These are phyloP conservation scores for Tricholoma bakamatsutake DNA, from an alignment of 768 basidiomycete species.

Conservation along the genomic window DNA sequence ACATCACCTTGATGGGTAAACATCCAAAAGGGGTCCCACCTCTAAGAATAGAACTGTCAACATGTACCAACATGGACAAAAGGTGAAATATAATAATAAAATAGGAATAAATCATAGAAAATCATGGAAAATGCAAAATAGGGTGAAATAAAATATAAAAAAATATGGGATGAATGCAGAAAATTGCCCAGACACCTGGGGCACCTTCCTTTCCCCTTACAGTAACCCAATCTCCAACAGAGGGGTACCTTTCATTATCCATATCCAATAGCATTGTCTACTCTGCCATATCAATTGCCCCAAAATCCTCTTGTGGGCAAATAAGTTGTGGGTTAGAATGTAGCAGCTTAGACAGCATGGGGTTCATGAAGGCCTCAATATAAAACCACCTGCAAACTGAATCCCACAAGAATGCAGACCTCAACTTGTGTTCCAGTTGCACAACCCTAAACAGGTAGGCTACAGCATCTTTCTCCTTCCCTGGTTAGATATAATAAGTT, in stretches of 20 bases:
- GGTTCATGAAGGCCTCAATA: constrained; percentile 1
- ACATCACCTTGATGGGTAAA: too few species aligned
- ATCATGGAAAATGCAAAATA: too few species aligned
- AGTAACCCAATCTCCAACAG: constrained; percentile 3
- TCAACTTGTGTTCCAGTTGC: background rate
- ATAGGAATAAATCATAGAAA: too few species aligned
- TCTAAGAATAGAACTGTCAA: too few species aligned
- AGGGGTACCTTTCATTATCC: background rate
- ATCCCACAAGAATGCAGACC: background rate
- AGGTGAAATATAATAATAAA: too few species aligned
- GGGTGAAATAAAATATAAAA: too few species aligned
- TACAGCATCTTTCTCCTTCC: background rate
- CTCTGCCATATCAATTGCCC: background rate
- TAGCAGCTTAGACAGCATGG: background rate
- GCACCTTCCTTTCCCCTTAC: too few species aligned
- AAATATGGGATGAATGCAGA: too few species aligned
- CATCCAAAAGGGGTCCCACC: too few species aligned
- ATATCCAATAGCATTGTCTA: background rate
- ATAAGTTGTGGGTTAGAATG: background rate
- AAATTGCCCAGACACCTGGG: too few species aligned
- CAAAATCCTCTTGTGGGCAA: background rate
- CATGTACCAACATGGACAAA: too few species aligned
- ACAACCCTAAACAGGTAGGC: background rate
- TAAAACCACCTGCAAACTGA: background rate
- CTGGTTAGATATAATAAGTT: background rate